These are phyloP conservation scores for Lolium perenne DNA, from an alignment of 176 grass and related monocot genomes.

Conservation along the genomic window DNA sequence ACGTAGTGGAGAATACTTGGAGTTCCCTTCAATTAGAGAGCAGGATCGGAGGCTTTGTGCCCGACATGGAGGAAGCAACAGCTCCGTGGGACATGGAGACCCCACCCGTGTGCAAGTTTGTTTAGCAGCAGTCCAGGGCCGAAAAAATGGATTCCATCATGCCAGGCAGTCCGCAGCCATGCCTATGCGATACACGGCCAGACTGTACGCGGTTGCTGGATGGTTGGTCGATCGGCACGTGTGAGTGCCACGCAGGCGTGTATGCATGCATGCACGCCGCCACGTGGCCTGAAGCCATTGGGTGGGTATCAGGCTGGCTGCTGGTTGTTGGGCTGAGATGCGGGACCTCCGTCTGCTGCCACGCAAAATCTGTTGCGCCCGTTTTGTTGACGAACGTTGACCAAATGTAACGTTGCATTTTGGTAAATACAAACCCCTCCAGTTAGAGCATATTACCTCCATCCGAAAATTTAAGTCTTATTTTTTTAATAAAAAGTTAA, in stretches of 20 bases:
- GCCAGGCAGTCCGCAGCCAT: too few relatives aligned
- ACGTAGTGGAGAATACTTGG: conserved; percentile 18
- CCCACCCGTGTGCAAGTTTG: neutral
- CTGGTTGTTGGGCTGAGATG: neutral
- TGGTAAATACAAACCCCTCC: too few relatives aligned
- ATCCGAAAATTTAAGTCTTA: too few relatives aligned
- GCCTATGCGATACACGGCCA: too few relatives aligned
- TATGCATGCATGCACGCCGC: neutral
- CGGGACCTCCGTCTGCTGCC: neutral
- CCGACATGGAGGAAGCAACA: conserved; percentile 40
- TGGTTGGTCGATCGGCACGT: too few relatives aligned
- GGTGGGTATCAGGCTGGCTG: neutral
- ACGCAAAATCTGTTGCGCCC: neutral
- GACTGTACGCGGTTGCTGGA: too few relatives aligned
- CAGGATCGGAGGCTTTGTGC: conserved; percentile 47
- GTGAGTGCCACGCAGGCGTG: too few relatives aligned
- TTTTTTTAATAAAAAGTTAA: too few relatives aligned
- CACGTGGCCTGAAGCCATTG: neutral
- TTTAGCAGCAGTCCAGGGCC: neutral
- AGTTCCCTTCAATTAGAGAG: neutral
- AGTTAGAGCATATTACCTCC: too few relatives aligned
- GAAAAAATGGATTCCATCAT: too few relatives aligned
- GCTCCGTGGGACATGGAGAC: neutral
- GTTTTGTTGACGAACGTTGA: neutral
- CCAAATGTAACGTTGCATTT: neutral